Evolutionary conservation across 805 yeast species (phyloP).

Genomic region (Komagataella ulmi): DNA sequence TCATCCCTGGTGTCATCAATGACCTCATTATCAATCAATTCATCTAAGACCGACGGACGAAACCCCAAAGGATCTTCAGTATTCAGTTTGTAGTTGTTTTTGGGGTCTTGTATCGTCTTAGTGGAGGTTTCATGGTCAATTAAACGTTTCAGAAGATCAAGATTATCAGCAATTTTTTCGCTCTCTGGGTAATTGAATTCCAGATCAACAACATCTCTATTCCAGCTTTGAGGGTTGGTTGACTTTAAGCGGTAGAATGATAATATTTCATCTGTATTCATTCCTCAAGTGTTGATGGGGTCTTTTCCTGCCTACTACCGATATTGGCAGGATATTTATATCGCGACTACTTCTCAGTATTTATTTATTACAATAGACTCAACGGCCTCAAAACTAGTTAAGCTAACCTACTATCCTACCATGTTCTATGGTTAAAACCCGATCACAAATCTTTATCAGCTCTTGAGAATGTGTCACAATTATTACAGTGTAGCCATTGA

Average conservation of each 20-base stretch:
- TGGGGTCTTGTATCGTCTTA: neutral
- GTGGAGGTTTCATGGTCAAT: constrained; percentile 1
- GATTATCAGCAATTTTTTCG: constrained; percentile 1
- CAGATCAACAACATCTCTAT: neutral
- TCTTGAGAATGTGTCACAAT: constrained; percentile 30
- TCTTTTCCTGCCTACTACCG: neutral
- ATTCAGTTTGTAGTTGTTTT: neutral
- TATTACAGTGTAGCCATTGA: constrained; percentile 29
- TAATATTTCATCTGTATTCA: constrained; percentile 4
- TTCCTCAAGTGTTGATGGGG: neutral
- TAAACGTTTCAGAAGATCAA: constrained; percentile 4
- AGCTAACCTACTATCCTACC: neutral
- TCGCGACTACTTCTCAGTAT: neutral
- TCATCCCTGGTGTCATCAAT: constrained; percentile 25
- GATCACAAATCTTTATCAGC: constrained; percentile 18
- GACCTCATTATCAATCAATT: constrained; percentile 24
- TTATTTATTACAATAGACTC: too few species aligned
- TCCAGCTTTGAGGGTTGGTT: constrained; percentile 20
- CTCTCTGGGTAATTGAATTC: constrained; percentile 5
- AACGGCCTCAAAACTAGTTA: too few species aligned
- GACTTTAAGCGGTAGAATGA: constrained; percentile 30
- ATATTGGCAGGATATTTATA: neutral
- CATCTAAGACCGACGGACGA: constrained; percentile 28
- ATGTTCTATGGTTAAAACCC: neutral
- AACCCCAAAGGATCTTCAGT: constrained; percentile 42